Conservation (phyloP, 1,139 yeast genomes). For the Nematodospora anomalae region DNA sequence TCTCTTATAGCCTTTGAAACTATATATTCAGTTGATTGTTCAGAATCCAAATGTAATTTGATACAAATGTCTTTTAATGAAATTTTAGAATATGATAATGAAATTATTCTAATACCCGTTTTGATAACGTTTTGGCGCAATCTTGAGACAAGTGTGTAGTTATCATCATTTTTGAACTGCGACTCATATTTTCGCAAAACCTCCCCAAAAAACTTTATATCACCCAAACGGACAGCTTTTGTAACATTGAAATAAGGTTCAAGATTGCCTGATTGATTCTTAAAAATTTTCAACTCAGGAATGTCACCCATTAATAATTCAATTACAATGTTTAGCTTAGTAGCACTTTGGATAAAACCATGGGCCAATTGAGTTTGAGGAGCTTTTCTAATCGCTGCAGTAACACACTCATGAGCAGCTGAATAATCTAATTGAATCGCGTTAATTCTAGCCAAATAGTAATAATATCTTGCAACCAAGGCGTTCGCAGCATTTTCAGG, state of each 20-base stretch:
- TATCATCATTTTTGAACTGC: slow-evolving; percentile 71
- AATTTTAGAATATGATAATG: slow-evolving; percentile 86
- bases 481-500: slow-evolving; percentile 87
- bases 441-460: slow-evolving; percentile 83
- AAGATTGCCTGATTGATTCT: slow-evolving; percentile 57
- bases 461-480: slow-evolving; percentile 86
- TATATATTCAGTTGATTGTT: slow-evolving; percentile 94
- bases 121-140: slow-evolving; percentile 96
- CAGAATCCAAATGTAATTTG: slow-evolving; percentile 87
- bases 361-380: slow-evolving; percentile 85
- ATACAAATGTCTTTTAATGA: slow-evolving; percentile 89
- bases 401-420: slow-evolving; percentile 83
- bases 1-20: slow-evolving; percentile 96
- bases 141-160: slow-evolving; percentile 80
- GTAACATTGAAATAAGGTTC: slow-evolving; percentile 86
- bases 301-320: slow-evolving; percentile 96
- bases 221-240: slow-evolving; percentile 91
- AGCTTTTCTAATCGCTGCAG: slow-evolving; percentile 94
- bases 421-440: slow-evolving; percentile 94
- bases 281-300: slow-evolving; percentile 86
- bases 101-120: slow-evolving; percentile 93
- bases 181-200: slow-evolving; percentile 68
- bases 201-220: slow-evolving; percentile 74
- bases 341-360: slow-evolving; percentile 89
- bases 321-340: slow-evolving; percentile 83